Conservation (phyloP, 2,329 filamentous ascomycete genomes). For the Alternaria hordeiaustralica region DNA sequence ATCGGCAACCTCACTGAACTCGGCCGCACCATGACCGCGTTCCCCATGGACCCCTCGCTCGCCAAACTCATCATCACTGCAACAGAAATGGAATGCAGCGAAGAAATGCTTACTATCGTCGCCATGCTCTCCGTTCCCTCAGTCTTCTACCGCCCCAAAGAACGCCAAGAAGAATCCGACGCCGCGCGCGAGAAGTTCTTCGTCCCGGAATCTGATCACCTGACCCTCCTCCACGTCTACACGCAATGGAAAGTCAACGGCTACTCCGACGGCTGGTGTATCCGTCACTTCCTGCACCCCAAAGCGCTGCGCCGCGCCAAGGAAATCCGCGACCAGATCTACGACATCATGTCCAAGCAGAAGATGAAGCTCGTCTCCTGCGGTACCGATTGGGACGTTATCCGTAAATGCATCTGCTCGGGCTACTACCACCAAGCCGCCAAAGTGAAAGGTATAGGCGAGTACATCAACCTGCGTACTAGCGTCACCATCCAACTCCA, state of each 20-base stretch:
- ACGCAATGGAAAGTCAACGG: constrained; percentile 94
- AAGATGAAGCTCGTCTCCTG: constrained; percentile 88
- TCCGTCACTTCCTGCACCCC: constrained; percentile 91
- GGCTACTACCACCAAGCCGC: constrained; percentile 99
- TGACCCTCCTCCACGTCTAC: constrained; percentile 95
- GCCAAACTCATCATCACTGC: constrained; percentile 94
- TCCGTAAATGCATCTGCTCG: constrained; percentile 94
- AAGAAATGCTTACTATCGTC: constrained; percentile 98
- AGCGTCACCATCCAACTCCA: constrained; percentile 94
- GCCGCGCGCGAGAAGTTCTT: constrained; percentile 97
- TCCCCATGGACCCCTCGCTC: constrained; percentile 96
- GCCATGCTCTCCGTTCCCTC: constrained; percentile 97
- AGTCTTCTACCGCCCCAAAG: constrained; percentile 96
- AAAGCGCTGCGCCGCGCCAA: constrained; percentile 90
- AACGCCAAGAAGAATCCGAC: constrained; percentile 95
- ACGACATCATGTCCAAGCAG: constrained; percentile 93
- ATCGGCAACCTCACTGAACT: constrained; percentile 88
- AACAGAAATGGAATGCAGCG: constrained; percentile 87
- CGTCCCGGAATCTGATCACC: constrained; percentile 94
- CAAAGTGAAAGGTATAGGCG: constrained; percentile 92
- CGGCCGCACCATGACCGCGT: constrained; percentile 92
- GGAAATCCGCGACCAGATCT: constrained; percentile 91
- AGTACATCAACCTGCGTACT: constrained; percentile 96
- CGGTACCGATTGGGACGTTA: constrained; percentile 95
- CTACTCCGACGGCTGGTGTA: constrained; percentile 89